Percentiles rank a stretch among this genome's conserved stretches.
Conservation (phyloP, 768 basidiomycete genomes). For the Flagelloscypha sp. region DNA sequence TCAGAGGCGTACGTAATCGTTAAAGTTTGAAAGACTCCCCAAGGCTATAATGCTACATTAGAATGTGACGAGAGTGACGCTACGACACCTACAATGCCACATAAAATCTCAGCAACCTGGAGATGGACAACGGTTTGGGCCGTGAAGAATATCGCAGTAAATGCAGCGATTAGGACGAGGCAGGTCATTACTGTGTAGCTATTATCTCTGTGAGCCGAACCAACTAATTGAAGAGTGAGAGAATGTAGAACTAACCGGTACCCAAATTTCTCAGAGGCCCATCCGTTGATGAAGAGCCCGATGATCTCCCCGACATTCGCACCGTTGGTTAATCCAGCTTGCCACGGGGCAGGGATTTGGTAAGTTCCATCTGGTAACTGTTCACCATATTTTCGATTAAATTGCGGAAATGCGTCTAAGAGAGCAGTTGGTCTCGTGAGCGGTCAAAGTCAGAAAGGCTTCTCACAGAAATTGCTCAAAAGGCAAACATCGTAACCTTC, state of each 20-base stretch:
- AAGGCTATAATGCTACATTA: not conserved
- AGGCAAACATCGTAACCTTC: slow-evolving; percentile 17
- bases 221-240: too few species aligned
- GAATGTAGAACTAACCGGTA: too few species aligned
- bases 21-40: slow-evolving; percentile 5
- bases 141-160: slow-evolving; percentile 14
- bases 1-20: slow-evolving; percentile 16
- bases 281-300: slow-evolving; percentile 13
- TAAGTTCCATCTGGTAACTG: slow-evolving; percentile 10
- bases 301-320: slow-evolving; percentile 16
- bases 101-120: slow-evolving; percentile 12
- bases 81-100: slow-evolving; percentile 14
- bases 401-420: slow-evolving; percentile 16
- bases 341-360: slow-evolving; percentile 14
- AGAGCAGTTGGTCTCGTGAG: not conserved
- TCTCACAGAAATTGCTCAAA: slow-evolving; percentile 13
- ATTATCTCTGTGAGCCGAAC: too few species aligned
- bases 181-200: slow-evolving; percentile 14
- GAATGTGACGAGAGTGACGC: slow-evolving; percentile 1
- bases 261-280: slow-evolving; percentile 12
- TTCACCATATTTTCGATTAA: slow-evolving; percentile 13
- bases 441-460: not conserved
- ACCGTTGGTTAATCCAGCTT: slow-evolving; percentile 12
- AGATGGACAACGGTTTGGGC: slow-evolving; percentile 9
- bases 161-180: slow-evolving; percentile 8